phyloP scores from a whole-genome alignment of 139 green algal species.

The Tetradesmus lagerheimii region DNA sequence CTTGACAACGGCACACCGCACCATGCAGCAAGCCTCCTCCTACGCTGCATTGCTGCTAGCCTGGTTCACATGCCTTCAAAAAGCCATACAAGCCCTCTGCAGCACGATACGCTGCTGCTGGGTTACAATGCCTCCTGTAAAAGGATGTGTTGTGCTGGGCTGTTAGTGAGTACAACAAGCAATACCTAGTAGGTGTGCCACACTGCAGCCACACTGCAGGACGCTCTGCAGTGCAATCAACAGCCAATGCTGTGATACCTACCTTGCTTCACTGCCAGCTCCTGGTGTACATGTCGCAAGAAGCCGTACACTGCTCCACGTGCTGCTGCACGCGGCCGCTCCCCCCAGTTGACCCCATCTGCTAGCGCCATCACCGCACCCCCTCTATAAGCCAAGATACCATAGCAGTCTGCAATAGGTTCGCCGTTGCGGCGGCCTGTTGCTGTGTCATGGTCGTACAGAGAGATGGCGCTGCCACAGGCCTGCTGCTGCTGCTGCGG shows the following conservation, averaged over 20 bases:
- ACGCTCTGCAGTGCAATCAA: not conserved
- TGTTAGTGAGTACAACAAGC: too few species aligned
- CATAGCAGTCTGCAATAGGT: constrained; percentile 65
- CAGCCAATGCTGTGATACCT: not conserved
- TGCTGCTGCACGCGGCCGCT: constrained; percentile 48
- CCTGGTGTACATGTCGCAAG: constrained; percentile 50
- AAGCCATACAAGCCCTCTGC: too few species aligned
- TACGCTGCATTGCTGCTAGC: too few species aligned
- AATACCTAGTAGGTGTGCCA: too few species aligned
- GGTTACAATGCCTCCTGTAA: too few species aligned
- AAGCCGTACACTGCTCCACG: constrained; percentile 55
- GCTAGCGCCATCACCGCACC: constrained; percentile 52
- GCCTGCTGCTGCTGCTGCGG: not conserved
- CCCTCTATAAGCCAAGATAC: constrained; percentile 43
- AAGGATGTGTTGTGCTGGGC: too few species aligned
- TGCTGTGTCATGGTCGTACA: constrained; percentile 56
- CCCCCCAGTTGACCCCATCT: constrained; percentile 66
- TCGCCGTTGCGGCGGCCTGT: constrained; percentile 56
- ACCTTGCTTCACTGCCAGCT: constrained; percentile 45
- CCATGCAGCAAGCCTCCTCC: too few species aligned
- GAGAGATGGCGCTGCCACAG: constrained; percentile 51
- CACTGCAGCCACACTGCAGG: not conserved
- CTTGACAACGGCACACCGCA: too few species aligned
- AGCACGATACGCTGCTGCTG: too few species aligned
- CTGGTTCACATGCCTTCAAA: too few species aligned